phyloP scores from a whole-genome alignment of 495 filamentous ascomycete genomes.

The Talaromyces trachyspermus region DNA sequence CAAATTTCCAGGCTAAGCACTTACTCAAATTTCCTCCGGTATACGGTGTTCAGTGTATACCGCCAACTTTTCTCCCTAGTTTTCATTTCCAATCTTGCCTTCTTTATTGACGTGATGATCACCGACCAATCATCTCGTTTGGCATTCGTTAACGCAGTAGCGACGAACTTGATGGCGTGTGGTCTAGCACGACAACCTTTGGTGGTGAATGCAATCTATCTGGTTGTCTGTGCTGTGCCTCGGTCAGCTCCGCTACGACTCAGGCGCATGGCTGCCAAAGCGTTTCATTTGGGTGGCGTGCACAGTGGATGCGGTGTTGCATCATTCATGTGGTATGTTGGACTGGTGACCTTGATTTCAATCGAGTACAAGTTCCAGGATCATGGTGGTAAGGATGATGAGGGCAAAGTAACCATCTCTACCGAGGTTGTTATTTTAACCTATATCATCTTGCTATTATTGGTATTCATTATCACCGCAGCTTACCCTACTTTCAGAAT shows the following conservation, averaged over 20 bases:
- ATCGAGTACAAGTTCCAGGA: constrained; percentile 29
- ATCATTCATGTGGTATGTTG: constrained; percentile 62
- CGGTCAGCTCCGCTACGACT: constrained; percentile 53
- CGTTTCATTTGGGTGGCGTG: constrained; percentile 72
- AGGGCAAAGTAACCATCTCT: constrained; percentile 15
- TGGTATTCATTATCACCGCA: constrained; percentile 35
- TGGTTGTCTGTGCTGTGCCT: constrained; percentile 51
- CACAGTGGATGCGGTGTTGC: constrained; percentile 67
- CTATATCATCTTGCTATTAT: constrained; percentile 32
- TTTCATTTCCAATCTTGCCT: constrained; percentile 43
- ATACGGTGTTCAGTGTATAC: constrained; percentile 37
- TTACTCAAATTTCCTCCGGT: constrained; percentile 25
- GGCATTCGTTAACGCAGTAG: constrained; percentile 40
- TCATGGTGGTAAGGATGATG: neutral
- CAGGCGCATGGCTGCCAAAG: constrained; percentile 59
- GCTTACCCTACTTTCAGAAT: constrained; percentile 39
- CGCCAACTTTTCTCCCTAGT: constrained; percentile 48
- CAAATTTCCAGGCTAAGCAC: constrained; percentile 21
- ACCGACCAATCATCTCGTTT: constrained; percentile 22
- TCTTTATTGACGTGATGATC: constrained; percentile 37
- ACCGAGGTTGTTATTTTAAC: constrained; percentile 26
- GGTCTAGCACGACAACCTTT: constrained; percentile 66
- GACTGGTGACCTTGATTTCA: constrained; percentile 45
- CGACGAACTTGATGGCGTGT: constrained; percentile 45
- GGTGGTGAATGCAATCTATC: constrained; percentile 65